Evolutionary conservation across 2,329 filamentous ascomycete species (phyloP), one percentile per base, ranked within the genome.

Genomic region (Bipolaris oryzae): DNA sequence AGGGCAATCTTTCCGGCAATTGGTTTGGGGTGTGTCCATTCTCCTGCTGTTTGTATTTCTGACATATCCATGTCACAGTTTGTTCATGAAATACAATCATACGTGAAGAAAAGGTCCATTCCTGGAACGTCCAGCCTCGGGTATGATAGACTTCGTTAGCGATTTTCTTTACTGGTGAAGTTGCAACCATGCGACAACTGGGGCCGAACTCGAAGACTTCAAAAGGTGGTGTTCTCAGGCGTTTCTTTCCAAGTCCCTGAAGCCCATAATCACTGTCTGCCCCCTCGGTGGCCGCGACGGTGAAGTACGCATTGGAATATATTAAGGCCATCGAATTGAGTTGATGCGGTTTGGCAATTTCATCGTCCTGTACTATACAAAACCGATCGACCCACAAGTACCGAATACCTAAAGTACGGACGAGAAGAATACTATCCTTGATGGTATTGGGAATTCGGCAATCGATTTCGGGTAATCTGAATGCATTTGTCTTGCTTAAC

Each of bases 371-470:
- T 20, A 45, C 16, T 7, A 45, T 45, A 9, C 42, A 45, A 16
- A 45, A 45, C 18, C 42, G 28, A n/a, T 45, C 42, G 25, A 45
- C 28, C 42, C 42, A 45, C 7, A 45, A 9, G 11, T 45, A 45
- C 16, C 7, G 10, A 2, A 45, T 15, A 21, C 42, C 42, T 2
- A 45, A 16, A 45, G 10, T 9, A 21, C 42, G 42, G 4, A 16
- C 21, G 7, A 45, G 42, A 5, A 15, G 25, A 3, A 45, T 45
- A 5, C 42, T 45, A 33, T 45, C 42, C 6, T 45, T 45, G 25
- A 45, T 15, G 10, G 42, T 45, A 9, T 45, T 45, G 10, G 42
- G 25, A 45, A 45, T 16, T 2, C 11, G 10, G 7, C 42, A 31
- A 15, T 33, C 9, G 16, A 33, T 33, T 11, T 45, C 42, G 7